A percentile compares a stretch with the other conserved stretches of the same genome.
Conservation (phyloP, 1,284 basidiomycete species). For the Ceratobasidium sp. region DNA sequence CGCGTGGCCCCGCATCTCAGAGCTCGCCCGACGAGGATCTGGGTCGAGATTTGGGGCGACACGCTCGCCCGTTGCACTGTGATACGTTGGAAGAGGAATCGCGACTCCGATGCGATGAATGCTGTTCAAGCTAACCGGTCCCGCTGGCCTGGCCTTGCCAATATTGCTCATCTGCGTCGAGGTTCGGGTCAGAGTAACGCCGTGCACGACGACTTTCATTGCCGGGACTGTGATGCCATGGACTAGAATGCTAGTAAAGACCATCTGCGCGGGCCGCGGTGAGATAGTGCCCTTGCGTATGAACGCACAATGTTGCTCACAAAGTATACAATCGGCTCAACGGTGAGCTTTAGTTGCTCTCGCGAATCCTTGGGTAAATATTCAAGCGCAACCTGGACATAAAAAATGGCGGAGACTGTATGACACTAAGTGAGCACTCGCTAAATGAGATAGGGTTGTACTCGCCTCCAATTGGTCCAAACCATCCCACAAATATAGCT, state of each 20-base stretch:
- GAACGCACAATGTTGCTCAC: background rate
- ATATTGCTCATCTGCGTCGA: slow-evolving; percentile 12
- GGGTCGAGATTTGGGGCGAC: background rate
- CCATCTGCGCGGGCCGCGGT: slow-evolving; percentile 8
- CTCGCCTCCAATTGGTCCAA: slow-evolving; percentile 35
- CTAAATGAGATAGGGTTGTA: background rate
- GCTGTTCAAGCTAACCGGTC: background rate
- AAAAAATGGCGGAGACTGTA: slow-evolving; percentile 33
- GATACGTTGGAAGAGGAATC: slow-evolving; percentile 15
- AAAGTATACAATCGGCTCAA: slow-evolving; percentile 37
- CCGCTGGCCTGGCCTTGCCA: background rate
- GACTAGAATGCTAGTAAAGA: slow-evolving; percentile 34
- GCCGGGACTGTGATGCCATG: slow-evolving; percentile 33
- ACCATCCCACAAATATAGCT: slow-evolving; percentile 36
- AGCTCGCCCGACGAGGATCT: background rate
- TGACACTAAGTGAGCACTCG: background rate
- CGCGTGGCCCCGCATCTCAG: background rate
- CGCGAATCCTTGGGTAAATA: slow-evolving; percentile 35
- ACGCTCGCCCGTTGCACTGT: background rate
- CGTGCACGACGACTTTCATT: slow-evolving; percentile 15
- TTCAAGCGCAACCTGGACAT: slow-evolving; percentile 34
- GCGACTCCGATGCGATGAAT: slow-evolving; percentile 32
- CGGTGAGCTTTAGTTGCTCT: slow-evolving; percentile 29
- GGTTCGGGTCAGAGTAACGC: slow-evolving; percentile 26
- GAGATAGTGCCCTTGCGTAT: background rate